A percentile compares a stretch with the other conserved stretches of the same genome.
Conservation (phyloP, 495 filamentous ascomycete genomes). For the Chaetomidium leptoderma region DNA sequence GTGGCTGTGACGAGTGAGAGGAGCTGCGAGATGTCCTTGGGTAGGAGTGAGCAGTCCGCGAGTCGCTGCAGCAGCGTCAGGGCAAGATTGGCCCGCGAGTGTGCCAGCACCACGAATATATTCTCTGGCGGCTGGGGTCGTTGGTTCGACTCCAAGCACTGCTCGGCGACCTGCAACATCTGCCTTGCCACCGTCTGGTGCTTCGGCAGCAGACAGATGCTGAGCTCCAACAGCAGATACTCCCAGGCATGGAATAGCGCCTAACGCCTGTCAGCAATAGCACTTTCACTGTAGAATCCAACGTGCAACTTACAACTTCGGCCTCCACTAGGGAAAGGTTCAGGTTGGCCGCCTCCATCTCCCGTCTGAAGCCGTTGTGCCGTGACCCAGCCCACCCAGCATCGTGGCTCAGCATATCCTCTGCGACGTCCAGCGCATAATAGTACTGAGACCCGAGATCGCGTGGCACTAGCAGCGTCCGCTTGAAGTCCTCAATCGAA, state of each 20-base stretch:
- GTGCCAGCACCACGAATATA: constrained; percentile 67
- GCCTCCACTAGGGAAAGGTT: constrained; percentile 89
- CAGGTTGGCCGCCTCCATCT: constrained; percentile 79
- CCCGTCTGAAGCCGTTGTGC: constrained; percentile 67
- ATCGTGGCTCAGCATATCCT: constrained; percentile 70
- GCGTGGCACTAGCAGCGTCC: constrained; percentile 58
- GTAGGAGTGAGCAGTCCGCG: constrained; percentile 56
- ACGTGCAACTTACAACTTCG: constrained; percentile 64
- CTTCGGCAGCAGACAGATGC: constrained; percentile 56
- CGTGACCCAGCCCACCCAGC: constrained; percentile 64
- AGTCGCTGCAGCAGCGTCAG: constrained; percentile 73
- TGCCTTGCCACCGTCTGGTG: constrained; percentile 59
- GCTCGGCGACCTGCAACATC: constrained; percentile 60
- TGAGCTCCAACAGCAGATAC: constrained; percentile 78
- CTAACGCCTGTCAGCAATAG: constrained; percentile 42
- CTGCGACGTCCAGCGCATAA: constrained; percentile 71
- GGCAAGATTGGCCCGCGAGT: constrained; percentile 68
- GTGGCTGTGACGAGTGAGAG: constrained; percentile 64
- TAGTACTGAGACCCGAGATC: constrained; percentile 70
- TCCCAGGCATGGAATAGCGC: constrained; percentile 84
- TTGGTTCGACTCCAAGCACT: constrained; percentile 69
- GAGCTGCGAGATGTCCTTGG: constrained; percentile 57
- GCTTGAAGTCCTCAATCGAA: constrained; percentile 68
- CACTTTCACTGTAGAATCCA: neutral
- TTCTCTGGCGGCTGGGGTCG: constrained; percentile 60